Evolutionary conservation across 768 basidiomycete genomes (phyloP).

Genomic region (Clavulina sp.): DNA sequence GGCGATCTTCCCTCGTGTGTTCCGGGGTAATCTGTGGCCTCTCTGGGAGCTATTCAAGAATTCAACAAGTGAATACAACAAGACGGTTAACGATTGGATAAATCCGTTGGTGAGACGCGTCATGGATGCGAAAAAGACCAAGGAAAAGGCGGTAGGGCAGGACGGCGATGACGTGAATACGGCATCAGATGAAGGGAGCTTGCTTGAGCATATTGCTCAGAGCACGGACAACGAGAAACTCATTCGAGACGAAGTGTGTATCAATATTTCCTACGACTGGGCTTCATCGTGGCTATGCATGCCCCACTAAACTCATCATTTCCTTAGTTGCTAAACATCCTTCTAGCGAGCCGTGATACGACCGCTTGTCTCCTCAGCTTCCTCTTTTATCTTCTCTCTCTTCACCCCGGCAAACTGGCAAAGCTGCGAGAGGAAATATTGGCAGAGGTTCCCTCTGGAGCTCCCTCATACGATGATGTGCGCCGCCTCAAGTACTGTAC

Average conservation of each 20-base stretch:
- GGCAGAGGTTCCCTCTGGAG: background rate
- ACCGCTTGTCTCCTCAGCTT: constrained; percentile 18
- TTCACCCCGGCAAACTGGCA: constrained; percentile 13
- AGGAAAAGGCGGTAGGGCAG: no score
- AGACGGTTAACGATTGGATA: constrained; percentile 2
- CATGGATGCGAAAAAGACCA: no score
- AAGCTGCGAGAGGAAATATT: constrained; percentile 15
- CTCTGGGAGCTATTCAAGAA: constrained; percentile 5
- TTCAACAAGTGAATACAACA: background rate
- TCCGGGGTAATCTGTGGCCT: background rate
- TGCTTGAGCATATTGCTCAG: constrained; percentile 16
- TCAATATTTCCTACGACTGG: background rate
- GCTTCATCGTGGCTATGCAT: background rate
- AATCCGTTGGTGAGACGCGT: no score
- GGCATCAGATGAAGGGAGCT: no score
- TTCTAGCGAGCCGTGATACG: constrained; percentile 21
- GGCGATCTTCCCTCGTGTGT: background rate
- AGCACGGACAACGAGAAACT: background rate
- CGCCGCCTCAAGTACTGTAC: constrained; percentile 15
- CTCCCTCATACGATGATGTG: constrained; percentile 2
- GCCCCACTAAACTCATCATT: background rate
- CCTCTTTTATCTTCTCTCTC: constrained; percentile 16
- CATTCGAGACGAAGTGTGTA: background rate
- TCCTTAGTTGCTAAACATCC: constrained; percentile 11
- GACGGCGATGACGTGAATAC: no score